Evolutionary conservation across 164 flowering plant genomes (phyloP), one percentile per base, ranked within the genome.

Genomic region (Aristolochia fimbriata): DNA sequence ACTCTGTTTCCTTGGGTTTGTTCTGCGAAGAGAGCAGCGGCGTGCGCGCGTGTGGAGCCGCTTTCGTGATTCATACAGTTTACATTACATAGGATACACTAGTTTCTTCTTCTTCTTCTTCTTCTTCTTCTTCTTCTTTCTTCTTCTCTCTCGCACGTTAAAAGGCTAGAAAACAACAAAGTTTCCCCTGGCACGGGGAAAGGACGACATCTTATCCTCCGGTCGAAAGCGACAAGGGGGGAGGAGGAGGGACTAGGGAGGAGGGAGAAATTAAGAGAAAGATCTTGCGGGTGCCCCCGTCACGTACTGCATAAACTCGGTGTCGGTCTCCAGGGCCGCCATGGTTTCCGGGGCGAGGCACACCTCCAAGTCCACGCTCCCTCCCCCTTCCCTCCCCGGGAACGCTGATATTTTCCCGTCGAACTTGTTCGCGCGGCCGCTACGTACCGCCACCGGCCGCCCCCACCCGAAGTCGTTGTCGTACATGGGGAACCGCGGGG

Each of bases 391-490:
- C 33, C 90, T 43, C n/a, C 97, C 97, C 4, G 98, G 98, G 62
- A 85, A 87, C 4, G 96, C 96, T 4, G 95, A 86, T 8, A 88
- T 79, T 80, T 87, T 88, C 1, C 98, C 96, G 73, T 89, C 98
- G 57, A 89, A 87, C 58, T 87, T 89, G 67, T 87, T 85, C 0
- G 93, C 86, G 21, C 70, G 49, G 0, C 98, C 97, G 69, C 96
- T 87, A 51, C 97, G 65, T 0, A 87, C 79, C 5, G 91, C 93
- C 61, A 89, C 14, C 6, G 98, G 93, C 47, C 78, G 71, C 1
- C 98, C 97, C 95, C 92, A 87, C 70, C 98, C 98, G 63, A 91
- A 85, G 66, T 88, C 96, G 63, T 82, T 81, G 45, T 83, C 91
- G 71, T 84, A 88, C 93, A 85, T 89, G 0, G 93, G 93, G 48